Evolutionary conservation across 2,329 filamentous ascomycete species (phyloP), one percentile per base, ranked within the genome.

Genomic region (Stachybotrys chartarum): DNA sequence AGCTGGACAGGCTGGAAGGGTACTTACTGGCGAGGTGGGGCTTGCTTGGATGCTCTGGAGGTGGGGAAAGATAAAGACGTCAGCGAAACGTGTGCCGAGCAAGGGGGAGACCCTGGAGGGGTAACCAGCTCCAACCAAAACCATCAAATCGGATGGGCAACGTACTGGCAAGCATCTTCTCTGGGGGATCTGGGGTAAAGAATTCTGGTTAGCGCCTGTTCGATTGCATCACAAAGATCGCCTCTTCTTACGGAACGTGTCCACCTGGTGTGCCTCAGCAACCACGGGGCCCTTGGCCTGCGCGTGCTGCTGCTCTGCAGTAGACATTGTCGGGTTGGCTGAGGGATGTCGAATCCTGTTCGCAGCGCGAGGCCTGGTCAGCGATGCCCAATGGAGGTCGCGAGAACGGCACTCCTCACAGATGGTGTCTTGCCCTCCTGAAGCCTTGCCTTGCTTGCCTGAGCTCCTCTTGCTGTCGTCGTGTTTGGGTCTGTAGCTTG

Each of bases 211-310:
- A 48, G 49, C 30, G 18, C 31, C n/a, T 45, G 56, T 47, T 48
- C 52, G 35, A 30, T 18, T 30, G 31, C 49, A 35, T 50, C 11
- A 24, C 8, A 42, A 44, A 32, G 31, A 32, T 17, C 39, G 46
- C 30, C 57, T 42, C 35, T 56, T 57, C 83, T 79, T 74, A 86
- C 83, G 82, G 67, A 77, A 90, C 18, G 87, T 91, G 72, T 90
- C 85, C 63, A 91, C 87, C 68, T 85, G 75, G 72, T 91, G 87
- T 66, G 88, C 87, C 78, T 91, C 88, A 58, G 80, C 78, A 65
- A 91, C 87, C 65, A 88, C 85, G 51, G 80, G 81, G 63, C 64
- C 67, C 70, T 77, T 80, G 66, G 54, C 51, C 49, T 53, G 42
- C 49, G 52, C 47, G 24, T 24, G 24, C 31, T 63, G 63, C 60